A percentile compares a stretch with the other conserved stretches of the same genome.
phyloP scores from a whole-genome alignment of 2,329 filamentous ascomycete species.

The Colletotrichum sp. region DNA sequence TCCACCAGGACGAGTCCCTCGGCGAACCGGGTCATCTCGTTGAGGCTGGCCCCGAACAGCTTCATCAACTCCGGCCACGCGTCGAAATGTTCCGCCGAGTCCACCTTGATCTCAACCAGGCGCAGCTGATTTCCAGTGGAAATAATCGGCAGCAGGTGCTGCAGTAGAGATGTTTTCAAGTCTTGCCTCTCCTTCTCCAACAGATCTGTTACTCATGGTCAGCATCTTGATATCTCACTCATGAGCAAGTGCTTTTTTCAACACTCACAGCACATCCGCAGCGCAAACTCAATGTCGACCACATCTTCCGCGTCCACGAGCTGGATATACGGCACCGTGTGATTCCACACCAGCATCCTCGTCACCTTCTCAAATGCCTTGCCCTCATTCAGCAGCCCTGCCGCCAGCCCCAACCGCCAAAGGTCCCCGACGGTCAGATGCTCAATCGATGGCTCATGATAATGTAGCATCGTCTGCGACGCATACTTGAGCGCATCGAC shows the following conservation, averaged over 20 bases:
- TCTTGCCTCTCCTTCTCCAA: slow-evolving; percentile 19
- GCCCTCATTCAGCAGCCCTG: slow-evolving; percentile 14
- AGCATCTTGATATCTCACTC: not conserved
- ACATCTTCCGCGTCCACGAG: slow-evolving; percentile 15
- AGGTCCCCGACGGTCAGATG: slow-evolving; percentile 17
- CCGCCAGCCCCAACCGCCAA: slow-evolving; percentile 15
- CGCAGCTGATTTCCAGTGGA: slow-evolving; percentile 18
- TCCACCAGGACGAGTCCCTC: slow-evolving; percentile 12
- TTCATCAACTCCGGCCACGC: slow-evolving; percentile 20
- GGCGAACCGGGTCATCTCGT: slow-evolving; percentile 13
- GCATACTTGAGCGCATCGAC: slow-evolving; percentile 14
- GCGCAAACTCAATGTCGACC: slow-evolving; percentile 15
- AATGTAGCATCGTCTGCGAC: slow-evolving; percentile 15
- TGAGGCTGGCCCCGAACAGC: slow-evolving; percentile 17
- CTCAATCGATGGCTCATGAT: slow-evolving; percentile 17
- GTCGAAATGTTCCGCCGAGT: slow-evolving; percentile 19
- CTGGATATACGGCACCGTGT: slow-evolving; percentile 17
- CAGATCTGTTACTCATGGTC: slow-evolving; percentile 1
- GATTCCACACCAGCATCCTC: slow-evolving; percentile 14
- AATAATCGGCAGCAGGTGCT: slow-evolving; percentile 16
- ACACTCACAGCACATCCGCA: slow-evolving; percentile 19
- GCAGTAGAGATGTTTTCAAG: slow-evolving; percentile 16
- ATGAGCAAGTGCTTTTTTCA: not conserved
- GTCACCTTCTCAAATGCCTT: slow-evolving; percentile 16
- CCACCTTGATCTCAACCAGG: slow-evolving; percentile 20